Evolutionary conservation across 148 eudicot genomes (phyloP), one percentile per base, ranked within the genome.

Genomic region (Chenopodium berlandieri): DNA sequence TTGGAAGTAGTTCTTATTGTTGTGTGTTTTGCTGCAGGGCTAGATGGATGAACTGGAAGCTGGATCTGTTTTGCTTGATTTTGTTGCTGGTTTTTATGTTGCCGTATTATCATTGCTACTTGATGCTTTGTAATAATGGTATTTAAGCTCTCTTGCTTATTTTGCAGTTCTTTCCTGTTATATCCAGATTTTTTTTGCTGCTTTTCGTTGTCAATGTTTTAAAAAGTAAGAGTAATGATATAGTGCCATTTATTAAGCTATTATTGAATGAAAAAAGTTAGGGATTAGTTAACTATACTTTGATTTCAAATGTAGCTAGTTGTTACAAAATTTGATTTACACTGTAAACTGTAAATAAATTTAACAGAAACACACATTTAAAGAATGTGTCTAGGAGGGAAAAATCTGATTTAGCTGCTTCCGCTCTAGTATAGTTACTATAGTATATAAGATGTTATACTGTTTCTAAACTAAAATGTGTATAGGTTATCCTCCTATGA

Each of bases 31-130:
- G 60, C 44, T 90, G 87, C 84, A 96, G 99, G 93, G 91, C 99
- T 23, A 88, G 99, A 71, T 96, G 97, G 94, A 86, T 96, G 87
- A 96, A 96, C 88, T 96, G 99, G 99, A 96, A 94, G 90, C 85
- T 94, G 87, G 99, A 96, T 82, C 83, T 96, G 87, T 94, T 96
- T 83, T 96, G 97, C 86, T 86, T 96, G 86, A 96, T 96, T 76
- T 78, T 91, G 87, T 84, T 96, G 54, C 89, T 96, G 58, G 98
- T 96, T 66, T 96, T 96, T 88, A 90, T 96, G 97, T 83, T 96
- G 81, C 98, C 99, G 13, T 96, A 96, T 86, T 96, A 94, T 84
- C 99, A 96, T 82, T 96, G 99, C 80, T 94, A 92, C 85, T 84
- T 96, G 91, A 96, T 96, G 99, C 97, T 96, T 75, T 90, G 91